These are phyloP conservation scores for Gracilaria vermiculophylla DNA, from an alignment of 23 red algal species.

Conservation along the genomic window DNA sequence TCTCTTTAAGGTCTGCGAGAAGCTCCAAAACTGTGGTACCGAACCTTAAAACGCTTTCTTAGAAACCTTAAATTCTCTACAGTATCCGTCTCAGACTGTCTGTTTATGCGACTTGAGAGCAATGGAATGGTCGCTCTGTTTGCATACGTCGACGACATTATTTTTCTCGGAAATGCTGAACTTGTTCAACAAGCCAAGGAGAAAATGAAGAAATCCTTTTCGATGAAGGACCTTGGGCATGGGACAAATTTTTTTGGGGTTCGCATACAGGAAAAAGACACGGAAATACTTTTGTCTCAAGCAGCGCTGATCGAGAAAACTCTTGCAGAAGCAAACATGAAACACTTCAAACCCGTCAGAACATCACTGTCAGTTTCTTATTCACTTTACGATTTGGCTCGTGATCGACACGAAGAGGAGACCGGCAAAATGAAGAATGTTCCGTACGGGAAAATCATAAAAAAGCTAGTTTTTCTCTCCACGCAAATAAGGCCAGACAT, in stretches of 20 bases:
- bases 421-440: not conserved
- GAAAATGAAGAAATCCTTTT: not conserved
- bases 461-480: slow-evolving; percentile 7
- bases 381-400: too few relatives aligned
- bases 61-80: not conserved
- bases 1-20: too few relatives aligned
- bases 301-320: not conserved
- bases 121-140: too few relatives aligned
- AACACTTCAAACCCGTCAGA: not conserved
- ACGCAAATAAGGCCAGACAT: too few relatives aligned
- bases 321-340: not conserved
- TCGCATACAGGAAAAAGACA: not conserved
- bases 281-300: not conserved
- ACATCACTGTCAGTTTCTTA: slow-evolving; percentile 1
- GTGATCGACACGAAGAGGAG: not conserved
- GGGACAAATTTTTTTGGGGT: too few relatives aligned
- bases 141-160: too few relatives aligned
- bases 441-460: not conserved
- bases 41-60: not conserved
- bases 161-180: not conserved
- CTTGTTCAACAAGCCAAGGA: not conserved
- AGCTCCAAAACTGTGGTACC: slow-evolving; percentile 49
- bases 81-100: not conserved
- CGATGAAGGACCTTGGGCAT: not conserved
- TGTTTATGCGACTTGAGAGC: not conserved